Percentiles rank a stretch among this genome's conserved stretches.
Evolutionary conservation across 1,139 yeast species (phyloP).

Genomic region (Blastobotrys serpentis): DNA sequence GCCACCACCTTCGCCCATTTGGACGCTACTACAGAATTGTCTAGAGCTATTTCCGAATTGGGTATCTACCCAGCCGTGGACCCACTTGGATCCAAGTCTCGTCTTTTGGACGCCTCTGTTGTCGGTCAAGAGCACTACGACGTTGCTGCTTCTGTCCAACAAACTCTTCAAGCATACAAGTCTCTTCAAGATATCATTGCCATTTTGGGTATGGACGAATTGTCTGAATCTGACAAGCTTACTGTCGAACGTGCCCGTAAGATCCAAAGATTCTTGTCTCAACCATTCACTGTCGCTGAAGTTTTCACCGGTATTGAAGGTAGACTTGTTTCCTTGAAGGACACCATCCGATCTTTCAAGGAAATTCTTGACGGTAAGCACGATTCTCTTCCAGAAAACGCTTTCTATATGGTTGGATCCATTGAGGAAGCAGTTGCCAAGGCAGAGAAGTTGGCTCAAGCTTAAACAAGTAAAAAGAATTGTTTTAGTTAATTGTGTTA

Average conservation of each 20-base stretch:
- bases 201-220: constrained; percentile 99
- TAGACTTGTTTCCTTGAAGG: constrained; percentile 94
- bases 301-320: constrained; percentile 99
- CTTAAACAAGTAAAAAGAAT: constrained; percentile 8
- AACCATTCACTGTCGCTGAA: constrained; percentile 99
- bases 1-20: constrained; percentile 99
- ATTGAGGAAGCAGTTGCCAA: constrained; percentile 97
- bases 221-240: constrained; percentile 96
- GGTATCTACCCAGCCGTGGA: constrained; percentile 99
- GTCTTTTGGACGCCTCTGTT: constrained; percentile 95
- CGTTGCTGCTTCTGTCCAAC: constrained; percentile 93
- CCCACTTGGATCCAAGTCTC: constrained; percentile 98
- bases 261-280: constrained; percentile 99
- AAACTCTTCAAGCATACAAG: constrained; percentile 98
- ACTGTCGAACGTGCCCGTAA: constrained; percentile 99
- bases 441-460: constrained; percentile 90
- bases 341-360: constrained; percentile 91
- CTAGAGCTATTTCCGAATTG: constrained; percentile 99
- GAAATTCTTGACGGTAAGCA: constrained; percentile 98
- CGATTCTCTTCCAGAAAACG: constrained; percentile 98
- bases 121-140: constrained; percentile 99
- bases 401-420: constrained; percentile 99
- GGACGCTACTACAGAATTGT: constrained; percentile 99
- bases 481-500: constrained; percentile 8
- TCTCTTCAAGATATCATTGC: constrained; percentile 99